These are phyloP conservation scores for Penicillium bovifimosum DNA, from an alignment of 495 filamentous ascomycete species.

Conservation along the genomic window DNA sequence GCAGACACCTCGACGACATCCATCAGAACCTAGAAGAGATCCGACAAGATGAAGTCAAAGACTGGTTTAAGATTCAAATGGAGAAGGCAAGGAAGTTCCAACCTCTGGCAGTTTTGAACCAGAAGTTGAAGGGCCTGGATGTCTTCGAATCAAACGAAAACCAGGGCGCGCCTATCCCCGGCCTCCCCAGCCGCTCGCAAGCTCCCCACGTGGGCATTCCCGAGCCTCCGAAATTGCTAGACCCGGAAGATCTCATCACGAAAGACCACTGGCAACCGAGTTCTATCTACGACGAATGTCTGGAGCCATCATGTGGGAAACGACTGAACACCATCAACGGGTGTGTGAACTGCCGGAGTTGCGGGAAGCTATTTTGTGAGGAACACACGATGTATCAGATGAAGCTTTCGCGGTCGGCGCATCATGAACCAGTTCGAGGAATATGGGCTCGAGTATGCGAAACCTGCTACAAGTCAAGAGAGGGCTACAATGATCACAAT, in stretches of 20 bases:
- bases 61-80: slow-evolving; percentile 96
- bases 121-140: slow-evolving; percentile 94
- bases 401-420: slow-evolving; percentile 86
- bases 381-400: slow-evolving; percentile 99
- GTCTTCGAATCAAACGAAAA: slow-evolving; percentile 94
- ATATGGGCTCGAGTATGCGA: slow-evolving; percentile 95
- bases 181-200: slow-evolving; percentile 27
- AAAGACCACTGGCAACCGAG: slow-evolving; percentile 82
- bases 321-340: slow-evolving; percentile 72
- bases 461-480: slow-evolving; percentile 93
- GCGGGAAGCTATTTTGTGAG: slow-evolving; percentile 91
- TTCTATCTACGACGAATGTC: slow-evolving; percentile 67
- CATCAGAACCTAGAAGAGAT: slow-evolving; percentile 91
- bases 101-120: slow-evolving; percentile 83
- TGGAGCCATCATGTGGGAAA: slow-evolving; percentile 81
- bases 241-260: slow-evolving; percentile 86
- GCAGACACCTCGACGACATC: slow-evolving; percentile 84
- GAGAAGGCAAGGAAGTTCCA: slow-evolving; percentile 94
- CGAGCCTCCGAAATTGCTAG: slow-evolving; percentile 40
- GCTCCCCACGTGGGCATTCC: slow-evolving; percentile 29
- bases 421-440: slow-evolving; percentile 87
- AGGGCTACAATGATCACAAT: slow-evolving; percentile 88
- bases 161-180: slow-evolving; percentile 26
- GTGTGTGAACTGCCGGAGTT: slow-evolving; percentile 85
- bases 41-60: slow-evolving; percentile 94